phyloP scores from a whole-genome alignment of 176 grass and related monocot species.

The Metroxylon sagu region DNA sequence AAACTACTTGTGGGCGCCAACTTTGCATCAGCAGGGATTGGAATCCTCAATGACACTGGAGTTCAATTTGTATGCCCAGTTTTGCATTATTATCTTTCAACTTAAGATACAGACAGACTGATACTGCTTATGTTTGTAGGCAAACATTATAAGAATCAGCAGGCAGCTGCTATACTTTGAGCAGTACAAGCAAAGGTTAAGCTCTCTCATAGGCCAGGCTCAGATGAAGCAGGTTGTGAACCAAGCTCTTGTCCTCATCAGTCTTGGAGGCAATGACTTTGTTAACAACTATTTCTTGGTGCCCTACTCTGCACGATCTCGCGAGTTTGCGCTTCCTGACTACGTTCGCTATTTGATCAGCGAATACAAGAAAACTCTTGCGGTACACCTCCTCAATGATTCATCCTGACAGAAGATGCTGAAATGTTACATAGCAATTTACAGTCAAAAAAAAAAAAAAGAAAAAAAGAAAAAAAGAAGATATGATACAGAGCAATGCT shows the following conservation, averaged over 20 bases:
- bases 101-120: background rate
- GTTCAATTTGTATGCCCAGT: slow-evolving; percentile 53
- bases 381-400: background rate
- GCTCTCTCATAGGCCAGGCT: background rate
- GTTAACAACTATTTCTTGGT: slow-evolving; percentile 27
- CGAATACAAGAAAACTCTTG: slow-evolving; percentile 18
- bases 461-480: too few relatives aligned
- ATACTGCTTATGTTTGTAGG: background rate
- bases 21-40: slow-evolving; percentile 89
- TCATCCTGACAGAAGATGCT: too few relatives aligned
- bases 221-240: slow-evolving; percentile 12
- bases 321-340: slow-evolving; percentile 13
- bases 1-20: slow-evolving; percentile 86
- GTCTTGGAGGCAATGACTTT: slow-evolving; percentile 23
- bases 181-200: slow-evolving; percentile 13
- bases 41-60: slow-evolving; percentile 95
- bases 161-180: slow-evolving; percentile 11
- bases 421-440: too few relatives aligned
- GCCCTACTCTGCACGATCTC: slow-evolving; percentile 19
- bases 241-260: slow-evolving; percentile 16
- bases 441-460: background rate
- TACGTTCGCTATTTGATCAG: slow-evolving; percentile 12
- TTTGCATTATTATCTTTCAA: background rate
- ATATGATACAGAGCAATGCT: too few relatives aligned
- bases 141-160: slow-evolving; percentile 12